A percentile compares a stretch with the other conserved stretches of the same genome.
Evolutionary conservation across 495 filamentous ascomycete genomes (phyloP).

Genomic region (Peziza echinospora): DNA sequence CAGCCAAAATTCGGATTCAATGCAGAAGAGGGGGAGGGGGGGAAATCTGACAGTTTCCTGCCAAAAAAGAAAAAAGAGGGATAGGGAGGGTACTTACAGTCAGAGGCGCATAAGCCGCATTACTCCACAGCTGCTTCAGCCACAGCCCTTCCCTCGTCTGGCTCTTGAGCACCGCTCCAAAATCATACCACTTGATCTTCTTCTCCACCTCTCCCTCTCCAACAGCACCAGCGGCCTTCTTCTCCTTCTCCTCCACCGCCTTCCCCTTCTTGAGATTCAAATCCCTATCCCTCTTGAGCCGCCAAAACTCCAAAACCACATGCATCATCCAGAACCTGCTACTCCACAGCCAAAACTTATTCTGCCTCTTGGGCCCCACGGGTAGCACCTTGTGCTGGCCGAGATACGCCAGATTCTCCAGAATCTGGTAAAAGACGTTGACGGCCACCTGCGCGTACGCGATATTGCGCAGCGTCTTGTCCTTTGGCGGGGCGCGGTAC

Average conservation of each 20-base stretch:
- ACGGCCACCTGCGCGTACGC: conserved; percentile 44
- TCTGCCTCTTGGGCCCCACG: conserved; percentile 30
- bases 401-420: conserved; percentile 73
- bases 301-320: conserved; percentile 51
- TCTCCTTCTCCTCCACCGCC: conserved; percentile 13
- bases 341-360: conserved; percentile 44
- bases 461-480: conserved; percentile 23
- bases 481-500: conserved; percentile 27
- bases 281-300: conserved; percentile 25
- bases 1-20: too few relatives aligned
- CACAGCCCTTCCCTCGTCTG: conserved; percentile 18
- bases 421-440: conserved; percentile 46
- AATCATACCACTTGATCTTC: conserved; percentile 4
- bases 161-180: conserved; percentile 26
- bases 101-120: conserved; percentile 37
- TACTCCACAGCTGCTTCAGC: conserved; percentile 21
- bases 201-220: not conserved
- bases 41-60: not conserved
- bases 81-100: conserved; percentile 14
- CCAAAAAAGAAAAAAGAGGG: not conserved
- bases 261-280: conserved; percentile 21
- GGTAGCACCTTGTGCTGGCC: conserved; percentile 44
- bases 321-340: conserved; percentile 58
- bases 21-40: too few relatives aligned
- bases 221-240: too few relatives aligned